Conservation (phyloP, 176 grass and related monocot genomes). For the Aechmea fasciata region DNA sequence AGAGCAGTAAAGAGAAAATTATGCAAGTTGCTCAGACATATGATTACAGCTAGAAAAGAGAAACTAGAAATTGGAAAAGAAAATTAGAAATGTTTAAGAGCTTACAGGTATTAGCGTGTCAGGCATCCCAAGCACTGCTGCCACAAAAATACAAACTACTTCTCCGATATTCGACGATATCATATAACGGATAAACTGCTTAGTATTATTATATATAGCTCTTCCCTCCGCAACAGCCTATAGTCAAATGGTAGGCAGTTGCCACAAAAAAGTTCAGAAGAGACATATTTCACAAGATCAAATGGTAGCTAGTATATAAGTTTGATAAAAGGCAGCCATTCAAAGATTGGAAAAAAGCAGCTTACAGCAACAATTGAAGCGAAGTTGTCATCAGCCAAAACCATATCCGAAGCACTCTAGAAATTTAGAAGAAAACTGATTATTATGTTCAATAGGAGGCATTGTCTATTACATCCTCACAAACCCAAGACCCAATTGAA, state of each 20-base stretch:
- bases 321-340: background rate
- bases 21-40: too few relatives aligned
- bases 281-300: background rate
- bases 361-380: constrained; percentile 98
- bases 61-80: constrained; percentile 2
- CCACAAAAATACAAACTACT: constrained; percentile 98
- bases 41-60: background rate
- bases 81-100: constrained; percentile 15
- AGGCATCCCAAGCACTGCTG: constrained; percentile 92
- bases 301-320: background rate
- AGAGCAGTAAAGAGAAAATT: background rate
- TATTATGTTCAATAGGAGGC: background rate
- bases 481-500: background rate
- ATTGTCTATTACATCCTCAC: background rate
- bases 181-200: constrained; percentile 98
- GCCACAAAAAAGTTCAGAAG: background rate
- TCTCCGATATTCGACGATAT: constrained; percentile 99
- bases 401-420: constrained; percentile 99
- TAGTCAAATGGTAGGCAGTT: constrained; percentile 29
- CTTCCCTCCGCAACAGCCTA: constrained; percentile 97
- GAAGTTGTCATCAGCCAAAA: constrained; percentile 98
- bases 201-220: constrained; percentile 99
- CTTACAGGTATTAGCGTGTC: constrained; percentile 95
- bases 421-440: constrained; percentile 29
- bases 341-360: constrained; percentile 11